Conservation (phyloP, 129 eudicot genomes). For the Saposhnikovia divaricata region DNA sequence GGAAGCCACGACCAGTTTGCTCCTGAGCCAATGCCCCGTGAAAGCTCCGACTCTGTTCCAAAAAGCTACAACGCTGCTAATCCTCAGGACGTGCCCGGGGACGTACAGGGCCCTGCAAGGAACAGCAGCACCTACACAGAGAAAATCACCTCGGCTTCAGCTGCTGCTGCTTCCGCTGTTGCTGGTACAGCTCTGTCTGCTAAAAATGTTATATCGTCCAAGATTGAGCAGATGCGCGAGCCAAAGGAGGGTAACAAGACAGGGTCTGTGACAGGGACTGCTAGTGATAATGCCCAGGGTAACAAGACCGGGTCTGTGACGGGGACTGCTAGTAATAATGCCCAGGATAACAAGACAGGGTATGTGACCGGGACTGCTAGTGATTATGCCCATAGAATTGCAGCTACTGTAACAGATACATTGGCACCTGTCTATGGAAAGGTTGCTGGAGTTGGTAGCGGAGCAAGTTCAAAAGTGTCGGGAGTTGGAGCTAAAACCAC, state of each 20-base stretch:
- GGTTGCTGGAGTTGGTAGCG: constrained; percentile 39
- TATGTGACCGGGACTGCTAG: constrained; percentile 8
- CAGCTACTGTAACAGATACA: constrained; percentile 29
- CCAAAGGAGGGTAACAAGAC: constrained; percentile 8
- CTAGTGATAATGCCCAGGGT: constrained; percentile 39
- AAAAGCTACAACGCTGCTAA: not conserved
- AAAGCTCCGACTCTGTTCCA: constrained; percentile 9
- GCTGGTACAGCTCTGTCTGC: constrained; percentile 29
- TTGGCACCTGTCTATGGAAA: constrained; percentile 44
- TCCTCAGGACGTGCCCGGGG: not conserved
- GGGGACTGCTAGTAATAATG: constrained; percentile 26
- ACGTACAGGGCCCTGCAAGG: constrained; percentile 2
- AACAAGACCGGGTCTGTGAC: constrained; percentile 9
- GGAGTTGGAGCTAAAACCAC: constrained; percentile 15
- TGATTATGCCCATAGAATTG: constrained; percentile 38
- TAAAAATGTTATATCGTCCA: constrained; percentile 29
- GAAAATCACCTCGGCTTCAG: constrained; percentile 22
- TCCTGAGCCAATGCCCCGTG: not conserved
- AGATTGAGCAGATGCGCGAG: constrained; percentile 19
- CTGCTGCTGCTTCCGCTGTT: constrained; percentile 12
- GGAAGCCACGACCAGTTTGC: constrained; percentile 38
- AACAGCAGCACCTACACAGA: constrained; percentile 10
- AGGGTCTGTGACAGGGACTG: not conserved
- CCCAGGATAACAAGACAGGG: constrained; percentile 21
- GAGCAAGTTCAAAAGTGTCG: constrained; percentile 35